Conservation (phyloP, 2,329 filamentous ascomycete genomes). For the Ramichloridium luteum region DNA sequence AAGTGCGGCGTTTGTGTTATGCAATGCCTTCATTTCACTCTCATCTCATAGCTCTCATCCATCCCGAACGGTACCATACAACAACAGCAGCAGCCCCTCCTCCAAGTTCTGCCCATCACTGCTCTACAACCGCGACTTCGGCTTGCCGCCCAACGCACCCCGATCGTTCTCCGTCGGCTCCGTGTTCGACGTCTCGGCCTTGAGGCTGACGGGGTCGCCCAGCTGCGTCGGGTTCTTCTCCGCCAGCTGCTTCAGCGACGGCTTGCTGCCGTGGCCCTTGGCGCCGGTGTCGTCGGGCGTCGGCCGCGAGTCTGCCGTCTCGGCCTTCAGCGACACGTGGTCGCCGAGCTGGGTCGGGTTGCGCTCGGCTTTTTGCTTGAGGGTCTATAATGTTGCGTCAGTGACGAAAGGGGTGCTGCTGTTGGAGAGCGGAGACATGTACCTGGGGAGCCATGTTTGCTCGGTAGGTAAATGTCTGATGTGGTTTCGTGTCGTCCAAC, state of each 20-base stretch:
- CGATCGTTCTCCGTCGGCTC: constrained; percentile 24
- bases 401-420: too few species aligned
- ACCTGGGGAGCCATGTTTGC: too few species aligned
- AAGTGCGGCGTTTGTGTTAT: too few species aligned
- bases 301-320: constrained; percentile 13
- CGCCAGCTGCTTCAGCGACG: constrained; percentile 15
- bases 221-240: constrained; percentile 21
- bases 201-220: constrained; percentile 26
- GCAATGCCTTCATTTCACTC: too few species aligned
- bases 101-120: too few species aligned
- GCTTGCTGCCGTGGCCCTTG: constrained; percentile 7
- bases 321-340: constrained; percentile 16
- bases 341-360: constrained; percentile 18
- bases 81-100: too few species aligned
- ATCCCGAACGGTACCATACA: too few species aligned
- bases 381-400: too few species aligned
- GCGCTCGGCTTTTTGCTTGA: constrained; percentile 9
- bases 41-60: too few species aligned
- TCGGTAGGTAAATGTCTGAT: too few species aligned
- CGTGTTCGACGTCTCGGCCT: constrained; percentile 25
- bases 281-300: constrained; percentile 10
- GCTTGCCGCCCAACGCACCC: constrained; percentile 17
- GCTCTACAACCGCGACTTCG: constrained; percentile 5
- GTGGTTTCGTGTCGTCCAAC: too few species aligned
- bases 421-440: too few species aligned